Conservation (phyloP, 345 rosid genomes). For the Carallia pectinifolia region DNA sequence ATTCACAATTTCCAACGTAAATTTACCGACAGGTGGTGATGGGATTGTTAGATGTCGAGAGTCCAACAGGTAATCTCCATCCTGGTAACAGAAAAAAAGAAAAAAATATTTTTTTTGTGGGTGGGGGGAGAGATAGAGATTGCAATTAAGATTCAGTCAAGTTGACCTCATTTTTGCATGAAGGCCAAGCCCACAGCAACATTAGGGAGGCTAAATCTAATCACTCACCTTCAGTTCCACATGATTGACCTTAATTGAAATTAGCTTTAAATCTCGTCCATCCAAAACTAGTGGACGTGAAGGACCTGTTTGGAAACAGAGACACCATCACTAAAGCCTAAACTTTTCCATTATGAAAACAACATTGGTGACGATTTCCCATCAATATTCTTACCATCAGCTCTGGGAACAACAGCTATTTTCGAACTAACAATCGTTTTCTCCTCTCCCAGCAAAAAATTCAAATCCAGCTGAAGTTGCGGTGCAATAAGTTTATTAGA, state of each 20-base stretch:
- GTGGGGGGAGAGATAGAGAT: not conserved
- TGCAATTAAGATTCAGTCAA: not conserved
- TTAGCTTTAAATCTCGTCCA: conserved; percentile 74
- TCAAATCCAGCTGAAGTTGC: conserved; percentile 68
- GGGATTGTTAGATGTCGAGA: conserved; percentile 65
- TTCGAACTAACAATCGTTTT: conserved; percentile 84
- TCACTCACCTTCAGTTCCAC: conserved; percentile 64
- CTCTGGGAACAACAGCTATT: conserved; percentile 68
- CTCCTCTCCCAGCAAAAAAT: conserved; percentile 85
- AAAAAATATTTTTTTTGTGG: no score
- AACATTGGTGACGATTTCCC: not conserved
- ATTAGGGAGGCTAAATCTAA: not conserved
- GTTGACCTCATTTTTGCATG: not conserved
- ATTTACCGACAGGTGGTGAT: conserved; percentile 61
- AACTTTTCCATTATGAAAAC: conserved; percentile 4
- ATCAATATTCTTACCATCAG: conserved; percentile 54
- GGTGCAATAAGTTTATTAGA: conserved; percentile 13
- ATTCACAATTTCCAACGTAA: conserved; percentile 71
- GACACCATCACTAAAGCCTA: not conserved
- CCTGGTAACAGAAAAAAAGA: conserved; percentile 32
- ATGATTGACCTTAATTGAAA: conserved; percentile 67
- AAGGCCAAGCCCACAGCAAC: not conserved
- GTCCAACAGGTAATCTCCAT: conserved; percentile 59
- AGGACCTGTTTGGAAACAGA: conserved; percentile 45
- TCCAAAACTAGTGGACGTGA: conserved; percentile 73